These are phyloP conservation scores for Harrya chromipes DNA, from an alignment of 768 basidiomycete species.

Conservation along the genomic window DNA sequence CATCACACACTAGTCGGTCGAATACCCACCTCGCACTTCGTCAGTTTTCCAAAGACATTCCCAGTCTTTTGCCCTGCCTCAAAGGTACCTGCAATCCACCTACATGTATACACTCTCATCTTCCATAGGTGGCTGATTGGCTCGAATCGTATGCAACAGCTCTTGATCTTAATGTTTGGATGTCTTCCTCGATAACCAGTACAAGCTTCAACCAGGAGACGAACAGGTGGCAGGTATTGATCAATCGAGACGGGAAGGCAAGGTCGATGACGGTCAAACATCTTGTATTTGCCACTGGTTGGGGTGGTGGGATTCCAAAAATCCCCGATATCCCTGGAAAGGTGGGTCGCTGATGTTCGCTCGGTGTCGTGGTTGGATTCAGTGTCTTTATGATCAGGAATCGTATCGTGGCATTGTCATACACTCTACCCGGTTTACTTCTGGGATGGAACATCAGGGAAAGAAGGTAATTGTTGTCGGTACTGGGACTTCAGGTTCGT, in stretches of 20 bases:
- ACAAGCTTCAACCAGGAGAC: constrained; percentile 35
- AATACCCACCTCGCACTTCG: neutral
- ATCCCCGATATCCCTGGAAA: constrained; percentile 45
- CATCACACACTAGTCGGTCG: neutral
- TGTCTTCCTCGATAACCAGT: constrained; percentile 38
- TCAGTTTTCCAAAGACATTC: constrained; percentile 54
- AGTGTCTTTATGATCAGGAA: constrained; percentile 30
- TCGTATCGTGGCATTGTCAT: constrained; percentile 48
- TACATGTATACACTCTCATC: neutral
- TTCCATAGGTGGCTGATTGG: constrained; percentile 53
- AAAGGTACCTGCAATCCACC: constrained; percentile 35
- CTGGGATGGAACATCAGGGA: constrained; percentile 44
- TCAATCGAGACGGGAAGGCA: constrained; percentile 30
- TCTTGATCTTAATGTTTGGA: constrained; percentile 63
- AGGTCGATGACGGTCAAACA: constrained; percentile 43
- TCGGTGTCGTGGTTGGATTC: neutral
- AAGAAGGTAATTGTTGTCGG: constrained; percentile 68
- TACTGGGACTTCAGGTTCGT: constrained; percentile 54
- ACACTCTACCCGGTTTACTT: constrained; percentile 52
- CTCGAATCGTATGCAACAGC: constrained; percentile 56
- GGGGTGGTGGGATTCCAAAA: constrained; percentile 44
- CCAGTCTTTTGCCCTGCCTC: constrained; percentile 47
- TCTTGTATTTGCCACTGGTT: constrained; percentile 55
- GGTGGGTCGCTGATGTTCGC: constrained; percentile 21
- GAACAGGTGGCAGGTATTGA: constrained; percentile 41